A percentile compares a stretch with the other conserved stretches of the same genome.
These are phyloP conservation scores for Macrolepiota dolichaula DNA, from an alignment of 768 basidiomycete genomes.

Conservation along the genomic window DNA sequence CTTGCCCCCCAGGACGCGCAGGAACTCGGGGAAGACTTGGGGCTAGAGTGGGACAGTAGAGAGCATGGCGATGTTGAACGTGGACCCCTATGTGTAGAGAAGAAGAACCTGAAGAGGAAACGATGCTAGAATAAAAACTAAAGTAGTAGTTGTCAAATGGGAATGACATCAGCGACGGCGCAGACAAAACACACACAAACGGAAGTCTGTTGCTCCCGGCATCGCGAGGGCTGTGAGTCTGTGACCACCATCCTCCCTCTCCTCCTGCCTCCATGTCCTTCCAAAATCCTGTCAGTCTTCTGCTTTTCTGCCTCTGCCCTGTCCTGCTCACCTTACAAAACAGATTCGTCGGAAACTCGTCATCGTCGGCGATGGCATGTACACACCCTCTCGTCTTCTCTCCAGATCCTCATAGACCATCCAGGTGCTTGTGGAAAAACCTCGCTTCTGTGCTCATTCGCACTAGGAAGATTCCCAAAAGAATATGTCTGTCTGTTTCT, in stretches of 20 bases:
- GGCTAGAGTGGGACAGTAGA: conserved; percentile 71
- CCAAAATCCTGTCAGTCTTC: conserved; percentile 54
- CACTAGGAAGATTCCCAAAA: conserved; percentile 91
- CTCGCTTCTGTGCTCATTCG: conserved; percentile 85
- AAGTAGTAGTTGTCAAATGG: conserved; percentile 2
- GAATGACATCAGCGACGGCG: conserved; percentile 17
- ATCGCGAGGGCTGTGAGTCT: conserved; percentile 11
- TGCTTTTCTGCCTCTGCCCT: conserved; percentile 5
- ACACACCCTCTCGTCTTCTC: conserved; percentile 14
- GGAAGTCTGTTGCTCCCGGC: conserved; percentile 26
- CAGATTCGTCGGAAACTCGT: conserved; percentile 94
- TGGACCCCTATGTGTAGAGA: conserved; percentile 50
- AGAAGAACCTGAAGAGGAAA: conserved; percentile 49
- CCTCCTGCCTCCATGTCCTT: conserved; percentile 33
- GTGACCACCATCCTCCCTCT: conserved; percentile 10
- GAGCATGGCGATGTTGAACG: conserved; percentile 70
- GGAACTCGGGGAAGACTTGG: conserved; percentile 73
- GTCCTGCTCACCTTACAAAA: conserved; percentile 14
- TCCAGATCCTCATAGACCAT: conserved; percentile 17
- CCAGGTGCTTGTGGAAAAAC: conserved; percentile 96
- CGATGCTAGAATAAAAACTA: conserved; percentile 22
- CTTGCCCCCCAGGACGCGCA: conserved; percentile 62
- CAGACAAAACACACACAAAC: conserved; percentile 20
- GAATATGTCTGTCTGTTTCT: conserved; percentile 73
- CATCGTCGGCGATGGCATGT: conserved; percentile 93